A percentile compares a stretch with the other conserved stretches of the same genome.
Conservation (phyloP, 305 asterid genomes). For the Plantago lanceolata region DNA sequence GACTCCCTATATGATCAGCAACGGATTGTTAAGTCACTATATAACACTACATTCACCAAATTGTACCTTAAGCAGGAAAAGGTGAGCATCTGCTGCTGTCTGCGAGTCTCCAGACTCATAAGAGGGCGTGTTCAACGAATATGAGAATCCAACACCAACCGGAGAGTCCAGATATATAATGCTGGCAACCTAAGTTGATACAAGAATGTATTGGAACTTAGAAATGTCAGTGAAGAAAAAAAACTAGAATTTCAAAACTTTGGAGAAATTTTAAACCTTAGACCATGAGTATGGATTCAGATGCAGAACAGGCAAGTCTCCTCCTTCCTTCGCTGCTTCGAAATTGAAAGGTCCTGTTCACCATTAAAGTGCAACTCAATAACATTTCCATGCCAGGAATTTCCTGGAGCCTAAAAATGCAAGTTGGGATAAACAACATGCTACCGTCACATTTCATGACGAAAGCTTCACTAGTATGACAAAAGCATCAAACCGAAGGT, state of each 20-base stretch:
- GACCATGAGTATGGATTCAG: slow-evolving; percentile 60
- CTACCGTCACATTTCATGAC: background rate
- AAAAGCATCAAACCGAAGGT: background rate
- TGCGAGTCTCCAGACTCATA: slow-evolving; percentile 39
- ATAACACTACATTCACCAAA: background rate
- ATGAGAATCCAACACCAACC: slow-evolving; percentile 55
- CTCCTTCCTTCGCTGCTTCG: slow-evolving; percentile 37
- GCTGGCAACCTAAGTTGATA: slow-evolving; percentile 39
- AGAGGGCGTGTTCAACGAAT: slow-evolving; percentile 24
- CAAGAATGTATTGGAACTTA: slow-evolving; percentile 1
- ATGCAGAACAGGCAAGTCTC: slow-evolving; percentile 46
- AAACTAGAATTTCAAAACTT: background rate
- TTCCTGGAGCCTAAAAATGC: background rate
- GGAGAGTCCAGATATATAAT: slow-evolving; percentile 59
- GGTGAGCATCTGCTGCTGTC: slow-evolving; percentile 51
- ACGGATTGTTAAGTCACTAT: background rate
- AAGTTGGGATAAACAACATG: background rate
- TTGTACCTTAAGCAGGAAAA: slow-evolving; percentile 58
- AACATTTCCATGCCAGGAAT: background rate
- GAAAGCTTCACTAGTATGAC: background rate
- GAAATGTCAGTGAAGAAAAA: background rate
- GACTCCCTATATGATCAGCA: background rate
- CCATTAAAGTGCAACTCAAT: background rate
- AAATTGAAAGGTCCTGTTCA: slow-evolving; percentile 59
- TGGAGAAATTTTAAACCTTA: slow-evolving; percentile 33